These are phyloP conservation scores for Talaromyces marneffei DNA, from an alignment of 2,329 filamentous ascomycete species.

Conservation along the genomic window DNA sequence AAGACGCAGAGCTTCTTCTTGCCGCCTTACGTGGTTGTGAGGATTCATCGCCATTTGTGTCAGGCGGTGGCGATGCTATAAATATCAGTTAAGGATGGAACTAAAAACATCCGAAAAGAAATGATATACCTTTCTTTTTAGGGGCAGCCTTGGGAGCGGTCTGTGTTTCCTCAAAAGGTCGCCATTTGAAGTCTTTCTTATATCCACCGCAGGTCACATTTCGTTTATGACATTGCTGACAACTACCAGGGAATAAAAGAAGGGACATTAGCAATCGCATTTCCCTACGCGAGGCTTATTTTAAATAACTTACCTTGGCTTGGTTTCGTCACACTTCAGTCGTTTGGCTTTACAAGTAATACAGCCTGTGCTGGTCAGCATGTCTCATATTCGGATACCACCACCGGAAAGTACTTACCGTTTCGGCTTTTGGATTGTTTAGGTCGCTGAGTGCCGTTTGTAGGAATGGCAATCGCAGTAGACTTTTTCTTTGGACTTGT, in stretches of 20 bases:
- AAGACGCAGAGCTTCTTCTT: slow-evolving; percentile 7
- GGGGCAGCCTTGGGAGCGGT: slow-evolving; percentile 36
- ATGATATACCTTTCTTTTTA: slow-evolving; percentile 45
- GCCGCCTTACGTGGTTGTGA: slow-evolving; percentile 11
- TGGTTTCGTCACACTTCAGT: slow-evolving; percentile 68
- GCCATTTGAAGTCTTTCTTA: slow-evolving; percentile 72
- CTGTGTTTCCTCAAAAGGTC: slow-evolving; percentile 60
- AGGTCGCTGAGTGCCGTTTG: slow-evolving; percentile 42
- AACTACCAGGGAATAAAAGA: slow-evolving; percentile 31
- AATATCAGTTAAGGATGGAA: neutral
- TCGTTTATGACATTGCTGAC: slow-evolving; percentile 60
- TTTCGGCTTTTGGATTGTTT: slow-evolving; percentile 73
- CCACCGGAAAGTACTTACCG: slow-evolving; percentile 47
- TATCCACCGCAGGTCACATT: slow-evolving; percentile 65
- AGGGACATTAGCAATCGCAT: neutral
- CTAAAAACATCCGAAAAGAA: neutral
- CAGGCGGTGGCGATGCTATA: slow-evolving; percentile 11
- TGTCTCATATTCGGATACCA: slow-evolving; percentile 4
- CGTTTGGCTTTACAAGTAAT: slow-evolving; percentile 68
- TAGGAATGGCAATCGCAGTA: neutral
- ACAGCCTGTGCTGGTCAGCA: slow-evolving; percentile 50
- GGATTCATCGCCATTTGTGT: neutral
- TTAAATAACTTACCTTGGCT: slow-evolving; percentile 40
- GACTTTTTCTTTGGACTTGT: slow-evolving; percentile 18
- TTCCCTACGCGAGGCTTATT: neutral